Evolutionary conservation across 306 rosid species (phyloP).

Genomic region (Pterocarpus macrocarpus): DNA sequence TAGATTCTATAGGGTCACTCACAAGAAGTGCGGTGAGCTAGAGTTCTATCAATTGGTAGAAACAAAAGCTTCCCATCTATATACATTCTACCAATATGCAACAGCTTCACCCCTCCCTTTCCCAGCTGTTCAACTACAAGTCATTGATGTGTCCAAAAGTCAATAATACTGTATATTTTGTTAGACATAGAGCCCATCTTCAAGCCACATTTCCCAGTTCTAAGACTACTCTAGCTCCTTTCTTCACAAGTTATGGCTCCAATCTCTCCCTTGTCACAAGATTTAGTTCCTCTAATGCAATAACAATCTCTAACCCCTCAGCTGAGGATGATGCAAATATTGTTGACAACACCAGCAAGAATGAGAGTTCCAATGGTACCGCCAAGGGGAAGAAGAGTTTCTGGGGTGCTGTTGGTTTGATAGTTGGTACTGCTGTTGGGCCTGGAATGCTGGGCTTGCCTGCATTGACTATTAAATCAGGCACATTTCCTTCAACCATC

Average conservation of each 20-base stretch:
- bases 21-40: too few species aligned
- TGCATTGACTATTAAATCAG: slow-evolving; percentile 58
- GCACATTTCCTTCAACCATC: slow-evolving; percentile 66
- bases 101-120: slow-evolving; percentile 24
- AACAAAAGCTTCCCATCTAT: background rate
- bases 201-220: background rate
- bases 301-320: slow-evolving; percentile 17
- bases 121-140: slow-evolving; percentile 5
- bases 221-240: background rate
- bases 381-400: slow-evolving; percentile 51
- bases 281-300: background rate
- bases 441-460: slow-evolving; percentile 71
- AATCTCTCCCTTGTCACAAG: slow-evolving; percentile 21
- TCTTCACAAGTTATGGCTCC: background rate
- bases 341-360: slow-evolving; percentile 4
- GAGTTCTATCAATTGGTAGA: too few species aligned
- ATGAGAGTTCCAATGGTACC: slow-evolving; percentile 6
- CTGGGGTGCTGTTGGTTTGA: slow-evolving; percentile 71
- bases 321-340: background rate
- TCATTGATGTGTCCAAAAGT: slow-evolving; percentile 25
- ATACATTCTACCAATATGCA: slow-evolving; percentile 23
- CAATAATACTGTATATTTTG: background rate
- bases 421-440: slow-evolving; percentile 64
- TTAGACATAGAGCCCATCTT: background rate
- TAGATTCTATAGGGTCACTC: background rate